Conservation (phyloP, 305 asterid species). For the Fraxinus floribunda region DNA sequence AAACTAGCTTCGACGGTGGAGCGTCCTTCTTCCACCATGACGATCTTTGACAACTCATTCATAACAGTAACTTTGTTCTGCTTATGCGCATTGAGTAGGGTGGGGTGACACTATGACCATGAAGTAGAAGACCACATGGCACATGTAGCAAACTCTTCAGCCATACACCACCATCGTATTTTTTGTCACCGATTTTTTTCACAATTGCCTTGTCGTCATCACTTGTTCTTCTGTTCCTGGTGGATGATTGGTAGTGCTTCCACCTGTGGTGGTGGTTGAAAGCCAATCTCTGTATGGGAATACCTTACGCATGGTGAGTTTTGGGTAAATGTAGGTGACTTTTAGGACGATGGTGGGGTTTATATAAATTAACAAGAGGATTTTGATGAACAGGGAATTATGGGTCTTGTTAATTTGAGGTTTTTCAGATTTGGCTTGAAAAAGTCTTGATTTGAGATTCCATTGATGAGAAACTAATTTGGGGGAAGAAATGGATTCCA, state of each 20-base stretch:
- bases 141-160: conserved; percentile 63
- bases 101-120: conserved; percentile 61
- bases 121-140: conserved; percentile 60
- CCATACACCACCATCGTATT: conserved; percentile 64
- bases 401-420: too few relatives aligned
- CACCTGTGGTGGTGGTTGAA: not conserved
- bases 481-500: too few relatives aligned
- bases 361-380: not conserved
- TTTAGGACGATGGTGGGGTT: not conserved
- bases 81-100: conserved; percentile 42
- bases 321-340: not conserved
- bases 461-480: too few relatives aligned
- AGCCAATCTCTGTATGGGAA: not conserved
- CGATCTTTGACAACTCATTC: conserved; percentile 24
- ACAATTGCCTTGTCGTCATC: not conserved
- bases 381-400: too few relatives aligned
- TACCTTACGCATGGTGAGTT: not conserved
- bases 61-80: conserved; percentile 32
- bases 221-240: not conserved
- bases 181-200: conserved; percentile 43
- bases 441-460: too few relatives aligned
- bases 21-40: not conserved
- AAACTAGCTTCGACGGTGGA: conserved; percentile 24
- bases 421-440: too few relatives aligned
- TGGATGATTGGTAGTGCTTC: not conserved